A percentile compares a stretch with the other conserved stretches of the same genome.
Conservation (phyloP, 75 land plant species). For the Selaginella tamariscina region DNA sequence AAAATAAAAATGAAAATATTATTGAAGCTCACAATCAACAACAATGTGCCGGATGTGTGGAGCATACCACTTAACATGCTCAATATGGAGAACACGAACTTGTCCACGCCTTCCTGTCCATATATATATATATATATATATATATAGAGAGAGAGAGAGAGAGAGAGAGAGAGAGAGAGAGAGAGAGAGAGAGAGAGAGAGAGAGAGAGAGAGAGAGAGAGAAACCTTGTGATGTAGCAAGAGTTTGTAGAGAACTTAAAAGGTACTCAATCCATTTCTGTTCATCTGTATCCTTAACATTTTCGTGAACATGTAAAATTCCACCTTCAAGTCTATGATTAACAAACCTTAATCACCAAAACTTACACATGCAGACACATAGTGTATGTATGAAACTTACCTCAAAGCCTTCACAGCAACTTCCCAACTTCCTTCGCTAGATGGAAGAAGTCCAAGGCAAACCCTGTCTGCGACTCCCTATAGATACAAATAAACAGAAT, state of each 20-base stretch:
- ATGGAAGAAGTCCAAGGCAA: conserved; percentile 79
- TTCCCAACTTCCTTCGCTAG: conserved; percentile 77
- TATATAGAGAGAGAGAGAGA: background rate
- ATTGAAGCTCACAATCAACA: too few relatives aligned
- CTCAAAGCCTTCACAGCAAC: conserved; percentile 68
- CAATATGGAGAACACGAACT: conserved; percentile 46
- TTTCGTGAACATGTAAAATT: conserved; percentile 66
- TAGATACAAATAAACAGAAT: background rate
- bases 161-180: too few relatives aligned
- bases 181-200: too few relatives aligned
- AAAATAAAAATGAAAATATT: too few relatives aligned
- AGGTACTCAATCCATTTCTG: conserved; percentile 48
- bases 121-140: background rate
- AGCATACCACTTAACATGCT: conserved; percentile 92
- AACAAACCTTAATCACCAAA: background rate
- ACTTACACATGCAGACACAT: too few relatives aligned
- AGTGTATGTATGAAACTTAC: conserved; percentile 35
- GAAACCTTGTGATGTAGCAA: conserved; percentile 16
- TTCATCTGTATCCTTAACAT: conserved; percentile 75
- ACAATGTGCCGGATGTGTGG: conserved; percentile 91
- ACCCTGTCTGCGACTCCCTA: conserved; percentile 88
- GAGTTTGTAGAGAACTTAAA: conserved; percentile 24
- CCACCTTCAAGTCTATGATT: conserved; percentile 67
- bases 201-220: too few relatives aligned
- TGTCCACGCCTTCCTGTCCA: conserved; percentile 58